These are phyloP conservation scores for Fomitiporia mediterranea DNA, from an alignment of 1,284 basidiomycete genomes.

Conservation along the genomic window DNA sequence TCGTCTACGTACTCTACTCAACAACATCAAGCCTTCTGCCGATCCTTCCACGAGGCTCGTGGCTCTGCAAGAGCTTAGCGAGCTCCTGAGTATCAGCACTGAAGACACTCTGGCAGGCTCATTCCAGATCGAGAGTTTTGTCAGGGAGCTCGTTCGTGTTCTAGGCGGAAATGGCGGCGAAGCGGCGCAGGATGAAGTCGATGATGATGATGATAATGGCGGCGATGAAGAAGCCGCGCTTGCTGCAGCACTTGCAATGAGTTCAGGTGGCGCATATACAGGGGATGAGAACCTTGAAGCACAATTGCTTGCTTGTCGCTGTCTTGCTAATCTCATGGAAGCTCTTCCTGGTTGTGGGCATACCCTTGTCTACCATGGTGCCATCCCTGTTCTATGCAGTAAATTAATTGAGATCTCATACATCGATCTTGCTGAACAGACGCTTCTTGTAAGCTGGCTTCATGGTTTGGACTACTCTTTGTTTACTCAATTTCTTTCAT, in stretches of 20 bases:
- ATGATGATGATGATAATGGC: constrained; percentile 60
- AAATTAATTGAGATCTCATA: constrained; percentile 94
- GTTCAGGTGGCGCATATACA: constrained; percentile 58
- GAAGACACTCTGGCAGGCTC: constrained; percentile 96
- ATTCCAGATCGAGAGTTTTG: constrained; percentile 90
- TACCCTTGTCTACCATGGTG: constrained; percentile 92
- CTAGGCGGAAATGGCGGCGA: constrained; percentile 78
- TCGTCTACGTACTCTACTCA: constrained; percentile 85
- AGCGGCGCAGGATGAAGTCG: constrained; percentile 33
- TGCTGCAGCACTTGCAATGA: constrained; percentile 78
- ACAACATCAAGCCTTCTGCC: constrained; percentile 80
- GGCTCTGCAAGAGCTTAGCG: constrained; percentile 92
- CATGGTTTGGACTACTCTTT: constrained; percentile 16
- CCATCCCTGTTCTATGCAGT: constrained; percentile 91
- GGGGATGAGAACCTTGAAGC: constrained; percentile 87
- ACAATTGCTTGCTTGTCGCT: constrained; percentile 90
- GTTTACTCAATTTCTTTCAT: constrained; percentile 26
- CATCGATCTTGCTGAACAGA: constrained; percentile 95
- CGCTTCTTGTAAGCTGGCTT: constrained; percentile 74
- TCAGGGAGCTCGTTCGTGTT: constrained; percentile 89
- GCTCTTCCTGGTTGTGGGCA: constrained; percentile 91
- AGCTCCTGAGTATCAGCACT: constrained; percentile 92
- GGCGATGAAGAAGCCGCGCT: constrained; percentile 81
- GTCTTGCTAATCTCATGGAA: constrained; percentile 95
- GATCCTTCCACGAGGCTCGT: constrained; percentile 80